phyloP scores from a whole-genome alignment of 352 stramenopile genomes.

The Globisporangium middletonii region DNA sequence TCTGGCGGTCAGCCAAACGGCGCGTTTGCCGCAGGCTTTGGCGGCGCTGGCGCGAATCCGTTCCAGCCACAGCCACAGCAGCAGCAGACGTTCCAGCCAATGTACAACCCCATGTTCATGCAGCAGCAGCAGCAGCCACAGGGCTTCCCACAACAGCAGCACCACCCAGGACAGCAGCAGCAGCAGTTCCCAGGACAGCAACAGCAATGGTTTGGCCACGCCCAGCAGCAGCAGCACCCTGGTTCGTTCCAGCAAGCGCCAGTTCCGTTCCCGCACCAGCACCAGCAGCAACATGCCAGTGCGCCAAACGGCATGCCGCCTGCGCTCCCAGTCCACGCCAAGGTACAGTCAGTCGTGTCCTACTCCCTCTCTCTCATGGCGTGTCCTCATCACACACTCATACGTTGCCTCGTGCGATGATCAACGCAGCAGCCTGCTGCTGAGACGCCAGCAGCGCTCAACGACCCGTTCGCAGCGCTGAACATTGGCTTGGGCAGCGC shows the following conservation, averaged over 20 bases:
- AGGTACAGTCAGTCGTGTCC: conserved; percentile 19
- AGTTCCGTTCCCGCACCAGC: conserved; percentile 14
- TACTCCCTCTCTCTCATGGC: not conserved
- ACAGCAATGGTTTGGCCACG: conserved; percentile 6
- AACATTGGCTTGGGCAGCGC: conserved; percentile 43
- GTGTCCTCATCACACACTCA: not conserved
- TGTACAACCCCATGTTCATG: conserved; percentile 10
- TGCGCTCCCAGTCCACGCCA: conserved; percentile 23
- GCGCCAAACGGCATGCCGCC: conserved; percentile 10
- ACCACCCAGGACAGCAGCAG: conserved; percentile 23
- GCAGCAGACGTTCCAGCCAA: conserved; percentile 1
- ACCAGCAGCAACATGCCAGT: conserved; percentile 16
- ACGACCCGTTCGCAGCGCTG: conserved; percentile 71
- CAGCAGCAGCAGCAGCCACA: conserved; percentile 32
- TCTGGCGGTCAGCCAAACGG: conserved; percentile 4
- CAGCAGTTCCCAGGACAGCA: conserved; percentile 19
- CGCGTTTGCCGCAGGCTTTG: conserved; percentile 4
- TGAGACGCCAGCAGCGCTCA: conserved; percentile 33
- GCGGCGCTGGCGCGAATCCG: conserved; percentile 4
- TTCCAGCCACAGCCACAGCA: conserved; percentile 7
- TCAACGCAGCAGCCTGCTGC: conserved; percentile 1
- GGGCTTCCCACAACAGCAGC: conserved; percentile 24
- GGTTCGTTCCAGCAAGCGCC: conserved; percentile 8
- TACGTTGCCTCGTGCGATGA: not conserved
- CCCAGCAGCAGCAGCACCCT: conserved; percentile 16